These are phyloP conservation scores for Solanum ahanhuiri DNA, from an alignment of 257 asterid species.

Conservation along the genomic window DNA sequence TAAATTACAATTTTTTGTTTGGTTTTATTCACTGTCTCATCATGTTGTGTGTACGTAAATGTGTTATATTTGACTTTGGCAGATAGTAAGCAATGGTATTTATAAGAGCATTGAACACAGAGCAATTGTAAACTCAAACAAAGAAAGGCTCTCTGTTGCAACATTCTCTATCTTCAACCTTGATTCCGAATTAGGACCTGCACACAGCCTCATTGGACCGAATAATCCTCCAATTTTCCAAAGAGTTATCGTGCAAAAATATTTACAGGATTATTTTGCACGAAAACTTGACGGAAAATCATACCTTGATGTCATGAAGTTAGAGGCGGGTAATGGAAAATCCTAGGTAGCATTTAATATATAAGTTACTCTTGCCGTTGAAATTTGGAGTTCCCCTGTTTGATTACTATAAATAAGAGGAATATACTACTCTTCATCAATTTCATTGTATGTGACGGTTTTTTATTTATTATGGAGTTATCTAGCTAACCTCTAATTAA, in stretches of 20 bases:
- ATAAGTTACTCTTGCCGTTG: neutral
- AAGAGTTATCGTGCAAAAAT: slow-evolving; percentile 12
- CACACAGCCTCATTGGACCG: slow-evolving; percentile 24
- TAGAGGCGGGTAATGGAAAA: neutral
- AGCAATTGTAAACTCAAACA: no score
- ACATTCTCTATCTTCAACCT: slow-evolving; percentile 30
- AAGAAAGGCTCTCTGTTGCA: slow-evolving; percentile 50
- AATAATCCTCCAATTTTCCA: slow-evolving; percentile 26
- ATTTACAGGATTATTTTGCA: slow-evolving; percentile 29
- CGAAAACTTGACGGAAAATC: slow-evolving; percentile 32
- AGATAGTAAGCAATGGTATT: no score
- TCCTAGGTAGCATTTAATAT: neutral
- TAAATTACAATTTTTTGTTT: neutral
- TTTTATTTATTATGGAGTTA: no score
- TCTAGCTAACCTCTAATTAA: no score
- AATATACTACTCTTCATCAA: neutral
- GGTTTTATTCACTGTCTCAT: no score
- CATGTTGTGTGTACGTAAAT: neutral
- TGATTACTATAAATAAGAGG: neutral
- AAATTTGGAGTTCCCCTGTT: neutral
- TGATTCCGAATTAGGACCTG: slow-evolving; percentile 38
- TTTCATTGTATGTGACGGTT: no score
- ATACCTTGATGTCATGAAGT: slow-evolving; percentile 31
- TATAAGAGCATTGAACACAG: no score
- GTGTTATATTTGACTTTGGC: no score